Conservation (phyloP, 1,284 basidiomycete species). For the Puccinia novopanici region DNA sequence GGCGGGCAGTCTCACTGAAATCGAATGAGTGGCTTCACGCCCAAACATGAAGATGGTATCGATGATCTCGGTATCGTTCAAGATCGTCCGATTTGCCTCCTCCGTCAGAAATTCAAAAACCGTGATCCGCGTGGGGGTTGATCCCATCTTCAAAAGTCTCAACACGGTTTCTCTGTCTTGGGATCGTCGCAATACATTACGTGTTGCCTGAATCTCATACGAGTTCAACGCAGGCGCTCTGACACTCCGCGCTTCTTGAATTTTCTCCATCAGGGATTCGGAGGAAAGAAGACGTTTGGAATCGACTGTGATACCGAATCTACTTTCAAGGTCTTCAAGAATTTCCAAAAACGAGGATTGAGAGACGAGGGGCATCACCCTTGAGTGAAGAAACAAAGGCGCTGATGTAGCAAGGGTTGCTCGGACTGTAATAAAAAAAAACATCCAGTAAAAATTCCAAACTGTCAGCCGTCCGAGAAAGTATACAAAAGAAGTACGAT, state of each 20-base stretch:
- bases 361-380: constrained; percentile 10
- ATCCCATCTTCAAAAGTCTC: constrained; percentile 10
- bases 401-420: background rate
- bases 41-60: constrained; percentile 9
- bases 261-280: background rate
- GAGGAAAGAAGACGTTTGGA: background rate
- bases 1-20: constrained; percentile 21
- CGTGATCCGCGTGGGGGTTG: background rate
- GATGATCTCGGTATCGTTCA: constrained; percentile 33
- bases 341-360: constrained; percentile 35
- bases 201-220: background rate
- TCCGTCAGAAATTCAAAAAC: constrained; percentile 14
- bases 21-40: constrained; percentile 1
- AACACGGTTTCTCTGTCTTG: background rate
- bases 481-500: background rate
- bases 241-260: constrained; percentile 6
- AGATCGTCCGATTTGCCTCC: background rate
- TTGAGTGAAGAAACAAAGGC: background rate
- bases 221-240: constrained; percentile 9
- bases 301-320: constrained; percentile 27
- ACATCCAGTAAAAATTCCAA: background rate
- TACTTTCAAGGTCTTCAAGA: constrained; percentile 5
- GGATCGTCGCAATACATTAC: constrained; percentile 1
- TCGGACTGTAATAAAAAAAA: background rate
- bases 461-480: background rate